Conservation (phyloP, 768 basidiomycete species). For the Mrakia frigida region DNA sequence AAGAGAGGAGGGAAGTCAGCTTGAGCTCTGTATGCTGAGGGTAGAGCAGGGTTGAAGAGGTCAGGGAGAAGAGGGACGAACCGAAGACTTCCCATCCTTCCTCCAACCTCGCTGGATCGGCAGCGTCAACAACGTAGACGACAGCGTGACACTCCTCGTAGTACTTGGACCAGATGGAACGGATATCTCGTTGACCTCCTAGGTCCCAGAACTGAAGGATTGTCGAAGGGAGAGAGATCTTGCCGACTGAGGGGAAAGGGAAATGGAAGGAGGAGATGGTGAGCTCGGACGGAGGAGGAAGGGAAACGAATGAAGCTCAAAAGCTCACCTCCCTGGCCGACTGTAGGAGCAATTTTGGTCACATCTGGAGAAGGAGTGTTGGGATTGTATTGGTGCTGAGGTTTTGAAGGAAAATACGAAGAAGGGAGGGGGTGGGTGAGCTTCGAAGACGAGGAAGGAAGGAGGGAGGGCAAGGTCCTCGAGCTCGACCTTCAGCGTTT, state of each 20-base stretch:
- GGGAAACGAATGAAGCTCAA: background rate
- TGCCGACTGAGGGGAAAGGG: conserved; percentile 69
- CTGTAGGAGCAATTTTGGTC: conserved; percentile 90
- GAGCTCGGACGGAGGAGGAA: background rate
- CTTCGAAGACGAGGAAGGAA: background rate
- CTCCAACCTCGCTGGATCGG: conserved; percentile 73
- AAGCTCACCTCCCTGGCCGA: conserved; percentile 89
- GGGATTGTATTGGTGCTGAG: conserved; percentile 16
- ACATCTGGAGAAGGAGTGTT: conserved; percentile 45
- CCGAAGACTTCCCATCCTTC: conserved; percentile 99
- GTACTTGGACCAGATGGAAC: conserved; percentile 87
- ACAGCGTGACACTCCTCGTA: conserved; percentile 97
- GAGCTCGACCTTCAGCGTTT: too few species aligned
- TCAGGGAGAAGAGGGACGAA: conserved; percentile 46
- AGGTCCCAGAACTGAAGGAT: conserved; percentile 96
- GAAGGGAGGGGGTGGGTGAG: background rate
- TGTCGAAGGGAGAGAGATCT: conserved; percentile 85
- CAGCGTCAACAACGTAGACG: conserved; percentile 88
- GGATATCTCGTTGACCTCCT: conserved; percentile 88
- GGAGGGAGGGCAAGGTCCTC: background rate
- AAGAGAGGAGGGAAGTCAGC: background rate
- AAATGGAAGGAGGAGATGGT: background rate
- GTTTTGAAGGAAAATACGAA: conserved; percentile 20
- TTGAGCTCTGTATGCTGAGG: background rate
- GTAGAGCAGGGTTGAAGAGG: background rate